Evolutionary conservation across 2,329 filamentous ascomycete species (phyloP), one percentile per base, ranked within the genome.

Genomic region (Arthrobotrys musiformis): DNA sequence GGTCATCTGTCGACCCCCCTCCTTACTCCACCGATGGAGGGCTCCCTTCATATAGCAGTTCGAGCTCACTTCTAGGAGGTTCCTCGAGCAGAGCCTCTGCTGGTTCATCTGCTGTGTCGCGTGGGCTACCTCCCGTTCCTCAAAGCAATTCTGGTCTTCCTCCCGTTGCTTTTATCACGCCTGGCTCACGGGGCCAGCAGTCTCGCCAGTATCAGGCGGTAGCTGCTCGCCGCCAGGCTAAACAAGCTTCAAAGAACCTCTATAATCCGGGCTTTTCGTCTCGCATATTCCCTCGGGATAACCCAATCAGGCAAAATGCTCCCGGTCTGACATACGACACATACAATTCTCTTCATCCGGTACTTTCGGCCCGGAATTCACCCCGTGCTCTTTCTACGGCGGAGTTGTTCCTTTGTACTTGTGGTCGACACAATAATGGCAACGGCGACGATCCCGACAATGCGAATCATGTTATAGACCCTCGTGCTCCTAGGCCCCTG

Each of bases 381-480:
- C 58, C 13, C 48, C 60, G 8, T 44, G 60, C 69, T 28, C 66
- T 70, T 54, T 77, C 73, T 22, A 77, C 73, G 13, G 64, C 73
- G 2, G 73, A 77, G 33, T 48, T 77, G 19, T 77, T 77, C n/a
- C 66, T 77, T 15, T 77, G 73, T 22, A 77, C 73, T 9, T 77
- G 73, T 37, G 73, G 73, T 1, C 64, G 73, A 13, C 73, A 66
- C 48, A 77, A 77, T 11, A 40, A 70, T n/a, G 24, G 58, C 15
- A 64, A 52, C 24, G n/a, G 11, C 28, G 15, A 24, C 7, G 42
- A 37, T 40, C 33, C 11, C 33, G 54, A 37, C 2, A 22, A 37
- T 40, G 54, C 35, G 30, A 37, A 26, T 19, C 54, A 40, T 24
- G 11, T 58, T n/a, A 40, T 58, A 24, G 54, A 58, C 13, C 54